Evolutionary conservation across 345 rosid genomes (phyloP).

Genomic region (Alliaria petiolata): DNA sequence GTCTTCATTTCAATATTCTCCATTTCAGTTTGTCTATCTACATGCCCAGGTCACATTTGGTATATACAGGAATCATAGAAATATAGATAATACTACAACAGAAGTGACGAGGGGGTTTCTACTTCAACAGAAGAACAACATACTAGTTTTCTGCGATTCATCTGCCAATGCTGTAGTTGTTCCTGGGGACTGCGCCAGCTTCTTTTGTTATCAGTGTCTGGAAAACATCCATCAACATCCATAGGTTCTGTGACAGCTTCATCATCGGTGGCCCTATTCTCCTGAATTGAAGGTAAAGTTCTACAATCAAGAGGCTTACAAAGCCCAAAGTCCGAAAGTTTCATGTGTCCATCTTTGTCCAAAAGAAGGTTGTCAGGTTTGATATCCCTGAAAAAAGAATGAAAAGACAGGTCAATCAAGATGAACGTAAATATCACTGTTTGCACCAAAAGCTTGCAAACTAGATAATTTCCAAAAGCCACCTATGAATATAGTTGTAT

Average conservation of each 20-base stretch:
- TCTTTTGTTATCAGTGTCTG: slow-evolving; percentile 71
- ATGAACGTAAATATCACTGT: background rate
- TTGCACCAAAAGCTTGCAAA: slow-evolving; percentile 9
- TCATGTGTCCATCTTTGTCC: slow-evolving; percentile 95
- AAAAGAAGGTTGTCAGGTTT: slow-evolving; percentile 96
- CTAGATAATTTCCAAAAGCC: slow-evolving; percentile 23
- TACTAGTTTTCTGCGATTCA: slow-evolving; percentile 95
- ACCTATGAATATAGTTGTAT: slow-evolving; percentile 95
- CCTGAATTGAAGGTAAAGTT: slow-evolving; percentile 72
- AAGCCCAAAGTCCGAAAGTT: slow-evolving; percentile 95
- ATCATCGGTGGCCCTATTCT: slow-evolving; percentile 66
- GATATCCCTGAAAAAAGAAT: slow-evolving; percentile 63
- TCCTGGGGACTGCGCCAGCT: slow-evolving; percentile 87
- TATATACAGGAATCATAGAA: background rate
- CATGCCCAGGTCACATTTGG: slow-evolving; percentile 10
- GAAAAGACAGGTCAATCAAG: slow-evolving; percentile 4
- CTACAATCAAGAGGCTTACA: slow-evolving; percentile 96
- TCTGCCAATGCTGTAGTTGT: slow-evolving; percentile 99
- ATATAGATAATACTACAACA: background rate
- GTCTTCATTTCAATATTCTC: background rate
- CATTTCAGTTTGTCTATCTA: background rate
- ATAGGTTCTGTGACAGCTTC: slow-evolving; percentile 61
- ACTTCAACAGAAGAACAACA: too few species aligned
- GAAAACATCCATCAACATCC: slow-evolving; percentile 80
- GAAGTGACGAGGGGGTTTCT: background rate